These are phyloP conservation scores for Xerocomus nothofagi DNA, from an alignment of 1,284 basidiomycete genomes.

Conservation along the genomic window DNA sequence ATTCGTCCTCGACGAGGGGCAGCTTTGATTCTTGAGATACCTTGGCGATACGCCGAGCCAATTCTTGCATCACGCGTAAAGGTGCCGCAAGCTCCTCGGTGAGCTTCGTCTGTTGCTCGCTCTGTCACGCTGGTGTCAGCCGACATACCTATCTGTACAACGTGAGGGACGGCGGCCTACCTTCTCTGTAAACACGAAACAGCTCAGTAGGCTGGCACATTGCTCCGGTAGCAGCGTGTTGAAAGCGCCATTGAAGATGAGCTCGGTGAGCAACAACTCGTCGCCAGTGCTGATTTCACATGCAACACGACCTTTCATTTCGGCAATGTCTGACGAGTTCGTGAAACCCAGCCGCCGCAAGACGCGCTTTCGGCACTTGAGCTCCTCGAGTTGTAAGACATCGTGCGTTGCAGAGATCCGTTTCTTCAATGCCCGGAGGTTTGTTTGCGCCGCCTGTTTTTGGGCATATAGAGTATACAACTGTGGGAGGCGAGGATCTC, in stretches of 20 bases:
- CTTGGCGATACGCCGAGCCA: conserved; percentile 92
- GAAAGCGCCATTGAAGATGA: conserved; percentile 97
- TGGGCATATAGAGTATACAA: conserved; percentile 79
- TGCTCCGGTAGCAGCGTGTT: conserved; percentile 90
- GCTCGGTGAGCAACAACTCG: conserved; percentile 93
- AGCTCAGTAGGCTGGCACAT: conserved; percentile 89
- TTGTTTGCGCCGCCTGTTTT: conserved; percentile 73
- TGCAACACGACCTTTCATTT: conserved; percentile 97
- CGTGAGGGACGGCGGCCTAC: conserved; percentile 41
- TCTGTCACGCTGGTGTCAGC: conserved; percentile 48
- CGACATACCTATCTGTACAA: neutral
- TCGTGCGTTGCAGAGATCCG: conserved; percentile 89
- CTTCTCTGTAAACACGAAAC: conserved; percentile 98
- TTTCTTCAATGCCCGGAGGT: conserved; percentile 78
- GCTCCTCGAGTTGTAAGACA: conserved; percentile 94
- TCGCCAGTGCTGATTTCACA: conserved; percentile 99
- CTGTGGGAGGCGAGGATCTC: conserved; percentile 71
- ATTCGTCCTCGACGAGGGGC: conserved; percentile 88
- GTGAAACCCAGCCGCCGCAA: conserved; percentile 92
- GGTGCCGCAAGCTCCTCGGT: conserved; percentile 93
- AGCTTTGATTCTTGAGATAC: conserved; percentile 94
- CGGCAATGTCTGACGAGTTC: conserved; percentile 87
- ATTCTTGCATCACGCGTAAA: conserved; percentile 92
- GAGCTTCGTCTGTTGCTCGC: conserved; percentile 83
- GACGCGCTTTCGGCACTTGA: conserved; percentile 94